Percentiles rank a stretch among this genome's conserved stretches.
These are phyloP conservation scores for Ceratobasidium sp. DNA, from an alignment of 1,284 basidiomycete genomes.

Conservation along the genomic window DNA sequence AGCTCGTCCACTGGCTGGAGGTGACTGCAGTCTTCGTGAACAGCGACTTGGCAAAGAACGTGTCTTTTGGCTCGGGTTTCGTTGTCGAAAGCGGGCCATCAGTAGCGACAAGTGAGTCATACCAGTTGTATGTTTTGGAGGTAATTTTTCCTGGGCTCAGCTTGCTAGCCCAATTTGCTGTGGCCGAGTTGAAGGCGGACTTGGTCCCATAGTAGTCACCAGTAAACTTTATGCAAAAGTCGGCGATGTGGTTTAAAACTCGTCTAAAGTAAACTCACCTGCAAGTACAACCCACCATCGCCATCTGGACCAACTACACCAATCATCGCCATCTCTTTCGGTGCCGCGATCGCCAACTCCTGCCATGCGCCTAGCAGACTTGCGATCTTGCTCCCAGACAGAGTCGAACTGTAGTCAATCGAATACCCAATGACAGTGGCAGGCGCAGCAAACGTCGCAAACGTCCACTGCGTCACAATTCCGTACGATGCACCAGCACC, in stretches of 20 bases:
- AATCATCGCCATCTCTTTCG: constrained; percentile 37
- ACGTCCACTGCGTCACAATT: constrained; percentile 42
- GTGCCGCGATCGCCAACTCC: constrained; percentile 3
- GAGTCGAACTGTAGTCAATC: constrained; percentile 6
- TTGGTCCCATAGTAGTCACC: constrained; percentile 42
- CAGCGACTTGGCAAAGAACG: constrained; percentile 45
- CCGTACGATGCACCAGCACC: constrained; percentile 53
- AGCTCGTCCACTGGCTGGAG: constrained; percentile 30
- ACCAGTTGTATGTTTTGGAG: constrained; percentile 29
- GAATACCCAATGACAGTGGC: constrained; percentile 25
- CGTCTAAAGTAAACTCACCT: neutral
- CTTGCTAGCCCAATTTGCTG: constrained; percentile 13
- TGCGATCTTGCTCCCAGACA: constrained; percentile 13
- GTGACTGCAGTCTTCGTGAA: constrained; percentile 39
- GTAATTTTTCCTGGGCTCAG: constrained; percentile 32
- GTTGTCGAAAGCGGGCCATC: constrained; percentile 34
- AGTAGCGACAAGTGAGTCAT: constrained; percentile 29
- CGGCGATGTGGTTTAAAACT: neutral
- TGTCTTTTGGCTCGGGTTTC: constrained; percentile 35
- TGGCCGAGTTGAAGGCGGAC: constrained; percentile 25
- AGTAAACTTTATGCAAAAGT: neutral
- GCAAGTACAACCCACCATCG: constrained; percentile 21
- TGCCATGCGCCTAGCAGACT: constrained; percentile 23
- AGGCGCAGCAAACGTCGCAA: constrained; percentile 38
- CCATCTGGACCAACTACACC: constrained; percentile 11